These are phyloP conservation scores for Blastobotrys chiropterorum DNA, from an alignment of 805 yeast species.

Conservation along the genomic window DNA sequence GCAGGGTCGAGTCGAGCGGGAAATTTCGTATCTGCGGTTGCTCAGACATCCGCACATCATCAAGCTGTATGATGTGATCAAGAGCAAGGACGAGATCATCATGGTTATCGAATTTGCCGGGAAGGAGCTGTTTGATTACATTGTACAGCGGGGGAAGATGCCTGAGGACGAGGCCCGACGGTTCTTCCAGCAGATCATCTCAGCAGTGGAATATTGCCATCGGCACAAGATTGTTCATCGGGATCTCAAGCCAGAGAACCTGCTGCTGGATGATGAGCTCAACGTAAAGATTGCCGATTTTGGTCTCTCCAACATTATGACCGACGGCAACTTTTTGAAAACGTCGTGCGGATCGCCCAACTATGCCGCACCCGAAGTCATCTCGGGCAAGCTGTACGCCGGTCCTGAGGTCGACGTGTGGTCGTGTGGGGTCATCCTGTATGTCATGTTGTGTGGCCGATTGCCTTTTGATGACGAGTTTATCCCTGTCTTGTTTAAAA, in stretches of 20 bases:
- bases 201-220: conserved; percentile 95
- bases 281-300: conserved; percentile 96
- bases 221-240: conserved; percentile 94
- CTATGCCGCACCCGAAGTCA: conserved; percentile 97
- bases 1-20: conserved; percentile 96
- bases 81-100: conserved; percentile 89
- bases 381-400: conserved; percentile 88
- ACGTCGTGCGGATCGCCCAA: conserved; percentile 96
- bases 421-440: conserved; percentile 93
- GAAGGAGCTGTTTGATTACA: conserved; percentile 91
- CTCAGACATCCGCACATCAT: conserved; percentile 95
- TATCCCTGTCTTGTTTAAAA: conserved; percentile 88
- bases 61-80: conserved; percentile 90
- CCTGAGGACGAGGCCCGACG: conserved; percentile 86
- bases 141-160: conserved; percentile 91
- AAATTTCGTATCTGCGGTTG: conserved; percentile 79
- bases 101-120: conserved; percentile 98
- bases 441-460: conserved; percentile 93
- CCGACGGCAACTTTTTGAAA: conserved; percentile 91
- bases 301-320: conserved; percentile 92
- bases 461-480: conserved; percentile 95
- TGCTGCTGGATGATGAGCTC: conserved; percentile 78
- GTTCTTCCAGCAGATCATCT: conserved; percentile 92
- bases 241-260: conserved; percentile 92
- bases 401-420: conserved; percentile 98